phyloP scores from a whole-genome alignment of 1,284 basidiomycete genomes.

The Austroboletus niveus region DNA sequence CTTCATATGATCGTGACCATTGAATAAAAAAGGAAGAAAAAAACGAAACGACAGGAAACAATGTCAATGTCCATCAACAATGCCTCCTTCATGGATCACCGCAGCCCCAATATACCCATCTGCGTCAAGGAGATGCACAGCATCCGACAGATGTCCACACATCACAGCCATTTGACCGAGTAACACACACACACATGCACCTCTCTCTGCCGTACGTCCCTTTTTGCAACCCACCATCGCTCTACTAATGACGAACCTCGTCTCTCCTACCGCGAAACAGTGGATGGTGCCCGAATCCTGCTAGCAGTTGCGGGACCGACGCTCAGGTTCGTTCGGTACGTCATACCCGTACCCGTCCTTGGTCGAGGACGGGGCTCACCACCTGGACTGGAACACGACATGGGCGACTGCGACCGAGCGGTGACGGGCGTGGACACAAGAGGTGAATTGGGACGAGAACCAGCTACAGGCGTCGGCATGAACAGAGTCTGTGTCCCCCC shows the following conservation, averaged over 20 bases:
- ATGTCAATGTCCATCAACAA: conserved; percentile 9
- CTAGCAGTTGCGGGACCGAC: conserved; percentile 12
- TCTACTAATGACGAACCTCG: neutral
- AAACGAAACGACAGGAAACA: neutral
- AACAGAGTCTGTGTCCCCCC: conserved; percentile 27
- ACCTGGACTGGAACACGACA: conserved; percentile 23
- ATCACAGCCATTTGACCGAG: conserved; percentile 6
- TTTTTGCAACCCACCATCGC: neutral
- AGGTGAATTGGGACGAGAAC: conserved; percentile 13
- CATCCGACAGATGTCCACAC: conserved; percentile 7
- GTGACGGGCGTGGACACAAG: conserved; percentile 11
- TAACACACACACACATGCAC: neutral
- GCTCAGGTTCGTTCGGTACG: conserved; percentile 44
- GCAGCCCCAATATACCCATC: conserved; percentile 8
- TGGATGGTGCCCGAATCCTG: conserved; percentile 24
- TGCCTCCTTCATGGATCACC: conserved; percentile 1
- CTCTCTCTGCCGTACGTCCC: conserved; percentile 1
- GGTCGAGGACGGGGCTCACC: conserved; percentile 45
- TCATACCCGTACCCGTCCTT: conserved; percentile 69
- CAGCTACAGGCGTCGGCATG: conserved; percentile 28
- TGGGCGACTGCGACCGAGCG: conserved; percentile 20
- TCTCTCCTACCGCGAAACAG: conserved; percentile 14
- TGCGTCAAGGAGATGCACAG: neutral
- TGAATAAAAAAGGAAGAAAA: neutral
- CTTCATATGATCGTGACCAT: conserved; percentile 5